phyloP scores from a whole-genome alignment of 139 green algal genomes.

The Chlamydomonas sp. region DNA sequence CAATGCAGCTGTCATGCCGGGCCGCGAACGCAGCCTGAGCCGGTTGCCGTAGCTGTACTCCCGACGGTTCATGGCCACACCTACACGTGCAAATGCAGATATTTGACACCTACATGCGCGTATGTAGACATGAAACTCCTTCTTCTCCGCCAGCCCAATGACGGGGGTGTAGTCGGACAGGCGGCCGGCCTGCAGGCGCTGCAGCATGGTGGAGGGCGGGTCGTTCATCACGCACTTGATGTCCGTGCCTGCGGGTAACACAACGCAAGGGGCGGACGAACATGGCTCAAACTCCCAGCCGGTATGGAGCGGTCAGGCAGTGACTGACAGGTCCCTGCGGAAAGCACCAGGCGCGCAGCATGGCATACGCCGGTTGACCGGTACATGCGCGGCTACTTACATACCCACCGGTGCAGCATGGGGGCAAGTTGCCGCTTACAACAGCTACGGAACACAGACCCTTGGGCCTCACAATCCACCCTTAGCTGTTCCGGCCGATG shows the following conservation, averaged over 20 bases:
- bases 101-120: constrained; percentile 2
- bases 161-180: constrained; percentile 37
- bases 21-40: too few relatives aligned
- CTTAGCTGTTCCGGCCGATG: background rate
- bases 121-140: constrained; percentile 41
- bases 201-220: constrained; percentile 39
- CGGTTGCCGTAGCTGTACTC: too few relatives aligned
- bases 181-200: constrained; percentile 40
- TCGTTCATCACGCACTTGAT: constrained; percentile 46
- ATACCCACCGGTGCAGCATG: background rate
- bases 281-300: background rate
- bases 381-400: background rate
- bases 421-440: background rate
- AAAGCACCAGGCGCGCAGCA: background rate
- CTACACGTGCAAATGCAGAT: too few relatives aligned
- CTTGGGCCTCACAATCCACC: background rate
- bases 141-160: constrained; percentile 37
- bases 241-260: constrained; percentile 5
- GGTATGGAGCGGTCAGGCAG: background rate
- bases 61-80: too few relatives aligned
- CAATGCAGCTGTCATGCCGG: too few relatives aligned
- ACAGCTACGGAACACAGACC: background rate
- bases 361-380: background rate
- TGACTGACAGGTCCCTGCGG: background rate
- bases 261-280: background rate